These are phyloP conservation scores for Blumeriella jaapii DNA, from an alignment of 2,329 filamentous ascomycete species.

Conservation along the genomic window DNA sequence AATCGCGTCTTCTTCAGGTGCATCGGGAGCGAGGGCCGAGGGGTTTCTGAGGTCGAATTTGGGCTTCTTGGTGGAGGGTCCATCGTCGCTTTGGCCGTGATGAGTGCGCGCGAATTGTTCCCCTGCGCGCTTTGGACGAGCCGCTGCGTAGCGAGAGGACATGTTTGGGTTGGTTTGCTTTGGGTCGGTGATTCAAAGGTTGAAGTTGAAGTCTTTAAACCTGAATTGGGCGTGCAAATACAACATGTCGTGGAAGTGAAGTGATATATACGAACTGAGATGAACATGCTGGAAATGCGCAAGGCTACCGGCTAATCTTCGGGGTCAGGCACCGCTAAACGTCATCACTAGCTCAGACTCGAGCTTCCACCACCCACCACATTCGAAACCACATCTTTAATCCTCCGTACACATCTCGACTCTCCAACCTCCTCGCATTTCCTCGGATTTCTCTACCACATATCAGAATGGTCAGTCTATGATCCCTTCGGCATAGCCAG, in stretches of 20 bases:
- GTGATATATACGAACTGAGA: no score
- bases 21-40: slow-evolving; percentile 78
- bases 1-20: slow-evolving; percentile 60
- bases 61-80: slow-evolving; percentile 57
- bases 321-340: slow-evolving; percentile 13
- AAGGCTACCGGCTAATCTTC: no score
- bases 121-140: slow-evolving; percentile 71
- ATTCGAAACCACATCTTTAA: no score
- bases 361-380: no score
- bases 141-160: slow-evolving; percentile 45
- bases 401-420: no score
- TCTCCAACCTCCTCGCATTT: no score
- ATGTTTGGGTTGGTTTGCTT: slow-evolving; percentile 33
- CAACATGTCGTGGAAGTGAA: no score
- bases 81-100: slow-evolving; percentile 40
- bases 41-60: slow-evolving; percentile 94
- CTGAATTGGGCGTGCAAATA: neutral
- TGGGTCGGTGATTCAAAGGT: neutral
- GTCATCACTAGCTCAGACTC: no score
- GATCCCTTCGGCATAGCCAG: neutral
- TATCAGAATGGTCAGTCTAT: slow-evolving; percentile 16
- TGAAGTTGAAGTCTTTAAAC: neutral
- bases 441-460: no score
- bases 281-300: no score
- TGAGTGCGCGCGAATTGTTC: slow-evolving; percentile 72